Percentiles rank a stretch among this genome's conserved stretches.
Evolutionary conservation across 2,329 filamentous ascomycete species (phyloP).

Genomic region (Phialophora chinensis): DNA sequence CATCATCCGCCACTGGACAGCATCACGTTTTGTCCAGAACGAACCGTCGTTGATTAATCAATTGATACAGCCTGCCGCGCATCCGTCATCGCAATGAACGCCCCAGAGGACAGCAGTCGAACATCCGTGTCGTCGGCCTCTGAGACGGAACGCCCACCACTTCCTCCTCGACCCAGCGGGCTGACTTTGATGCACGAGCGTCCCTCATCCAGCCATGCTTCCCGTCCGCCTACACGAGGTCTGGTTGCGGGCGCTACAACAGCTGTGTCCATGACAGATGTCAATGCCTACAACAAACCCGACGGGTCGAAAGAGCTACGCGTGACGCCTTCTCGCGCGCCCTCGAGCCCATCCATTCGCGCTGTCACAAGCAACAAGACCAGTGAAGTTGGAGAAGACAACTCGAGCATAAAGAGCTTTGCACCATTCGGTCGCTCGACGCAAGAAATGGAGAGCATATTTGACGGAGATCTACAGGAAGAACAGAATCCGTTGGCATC

Average conservation of each 20-base stretch:
- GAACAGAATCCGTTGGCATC: slow-evolving; percentile 43
- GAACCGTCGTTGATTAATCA: background rate
- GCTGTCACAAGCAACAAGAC: slow-evolving; percentile 53
- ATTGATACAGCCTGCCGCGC: background rate
- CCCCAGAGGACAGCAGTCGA: slow-evolving; percentile 1
- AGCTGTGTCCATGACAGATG: slow-evolving; percentile 79
- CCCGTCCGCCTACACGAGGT: slow-evolving; percentile 44
- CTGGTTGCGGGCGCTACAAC: slow-evolving; percentile 75
- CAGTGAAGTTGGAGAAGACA: slow-evolving; percentile 58
- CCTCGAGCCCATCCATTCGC: slow-evolving; percentile 41
- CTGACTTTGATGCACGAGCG: slow-evolving; percentile 41
- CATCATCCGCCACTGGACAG: slow-evolving; percentile 17
- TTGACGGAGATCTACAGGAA: slow-evolving; percentile 67
- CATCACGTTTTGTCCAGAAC: slow-evolving; percentile 19
- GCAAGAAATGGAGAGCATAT: slow-evolving; percentile 80
- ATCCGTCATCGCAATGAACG: slow-evolving; percentile 6
- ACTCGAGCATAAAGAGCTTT: slow-evolving; percentile 57
- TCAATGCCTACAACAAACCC: slow-evolving; percentile 75
- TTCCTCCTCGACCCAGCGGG: slow-evolving; percentile 53
- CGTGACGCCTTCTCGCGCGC: slow-evolving; percentile 48
- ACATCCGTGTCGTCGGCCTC: slow-evolving; percentile 27
- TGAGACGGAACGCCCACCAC: slow-evolving; percentile 50
- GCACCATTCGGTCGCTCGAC: slow-evolving; percentile 62
- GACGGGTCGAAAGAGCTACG: slow-evolving; percentile 73
- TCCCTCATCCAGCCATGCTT: slow-evolving; percentile 37